Evolutionary conservation across 805 yeast genomes (phyloP), one percentile per base, ranked within the genome.

Genomic region (Candida ortonii): DNA sequence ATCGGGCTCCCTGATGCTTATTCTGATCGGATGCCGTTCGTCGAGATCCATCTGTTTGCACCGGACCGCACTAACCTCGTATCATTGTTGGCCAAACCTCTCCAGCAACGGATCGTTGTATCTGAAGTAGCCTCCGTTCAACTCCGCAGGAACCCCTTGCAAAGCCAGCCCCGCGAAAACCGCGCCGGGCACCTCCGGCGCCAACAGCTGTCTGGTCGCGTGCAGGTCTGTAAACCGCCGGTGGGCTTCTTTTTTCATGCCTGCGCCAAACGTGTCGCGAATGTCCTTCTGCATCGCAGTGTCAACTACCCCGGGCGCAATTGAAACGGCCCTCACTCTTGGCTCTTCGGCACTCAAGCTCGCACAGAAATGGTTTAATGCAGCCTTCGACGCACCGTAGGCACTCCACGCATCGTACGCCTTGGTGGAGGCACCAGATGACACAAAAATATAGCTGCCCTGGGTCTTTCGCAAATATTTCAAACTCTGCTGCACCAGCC

Each of bases 231-330:
- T 62, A 60, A 90, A 90, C 42, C 80, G 67, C 33, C 76, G 62
- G 43, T 76, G 68, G 4, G 77, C 72, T 13, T 71, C 77, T 1
- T 67, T 62, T 0, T 70, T 65, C 96, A 89, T 89, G 17, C 65
- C 64, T 4, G 50, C 43, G 2, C 79, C 77, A 44, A 74, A 76
- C 27, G 60, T 68, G 12, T 76, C 81, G 49, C 97, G 76, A 38
- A 90, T 88, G 35, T 77, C 80, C 6, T 46, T 56, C 62, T 93
- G 97, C 97, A 93, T 90, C 14, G 66, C 67, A 1, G 98, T 90
- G 54, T 86, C 86, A 2, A 93, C 97, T 1, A 87, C 95, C 4
- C 98, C 97, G 0, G 97, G 97, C 0, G 96, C 96, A 16, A 93
- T 70, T 0, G 96, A 68, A 8, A 88, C 62, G 3, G 82, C 66